These are phyloP conservation scores for Pouteria glomerata DNA, from an alignment of 148 eudicot species.

Conservation along the genomic window DNA sequence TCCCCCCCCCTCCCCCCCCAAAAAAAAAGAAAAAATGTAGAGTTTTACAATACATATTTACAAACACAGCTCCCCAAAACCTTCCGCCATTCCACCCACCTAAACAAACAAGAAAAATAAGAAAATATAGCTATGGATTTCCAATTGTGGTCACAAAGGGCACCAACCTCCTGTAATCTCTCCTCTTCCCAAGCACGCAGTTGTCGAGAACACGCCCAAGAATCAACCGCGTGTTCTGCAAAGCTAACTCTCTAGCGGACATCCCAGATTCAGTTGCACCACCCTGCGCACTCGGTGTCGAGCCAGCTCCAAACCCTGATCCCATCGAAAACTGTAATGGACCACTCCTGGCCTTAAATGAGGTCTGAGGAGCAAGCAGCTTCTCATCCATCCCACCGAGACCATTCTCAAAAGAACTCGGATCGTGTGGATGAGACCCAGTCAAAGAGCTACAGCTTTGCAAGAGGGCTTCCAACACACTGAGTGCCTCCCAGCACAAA, in stretches of 20 bases:
- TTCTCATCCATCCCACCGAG: conserved; percentile 67
- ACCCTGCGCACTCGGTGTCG: conserved; percentile 33
- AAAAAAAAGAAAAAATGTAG: too few species aligned
- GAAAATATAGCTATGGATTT: conserved; percentile 31
- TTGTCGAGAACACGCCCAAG: conserved; percentile 85
- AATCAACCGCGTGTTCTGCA: conserved; percentile 78
- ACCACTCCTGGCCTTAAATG: conserved; percentile 93
- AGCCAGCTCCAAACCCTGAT: conserved; percentile 52
- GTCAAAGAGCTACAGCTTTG: conserved; percentile 89
- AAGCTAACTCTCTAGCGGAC: conserved; percentile 71
- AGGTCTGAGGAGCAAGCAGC: conserved; percentile 71
- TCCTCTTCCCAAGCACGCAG: conserved; percentile 86
- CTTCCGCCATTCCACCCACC: background rate
- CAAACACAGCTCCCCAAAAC: background rate
- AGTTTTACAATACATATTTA: too few species aligned
- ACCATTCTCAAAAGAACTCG: conserved; percentile 57
- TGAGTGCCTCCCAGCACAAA: conserved; percentile 93
- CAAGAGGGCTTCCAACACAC: conserved; percentile 91
- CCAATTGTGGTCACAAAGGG: conserved; percentile 76
- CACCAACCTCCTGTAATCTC: conserved; percentile 80
- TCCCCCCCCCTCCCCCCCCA: too few species aligned
- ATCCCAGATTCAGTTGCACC: conserved; percentile 50
- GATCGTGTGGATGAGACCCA: conserved; percentile 62
- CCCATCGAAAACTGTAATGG: conserved; percentile 62
- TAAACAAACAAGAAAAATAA: background rate